These are phyloP conservation scores for Gamarada debralockiae DNA, from an alignment of 495 filamentous ascomycete genomes.

Conservation along the genomic window DNA sequence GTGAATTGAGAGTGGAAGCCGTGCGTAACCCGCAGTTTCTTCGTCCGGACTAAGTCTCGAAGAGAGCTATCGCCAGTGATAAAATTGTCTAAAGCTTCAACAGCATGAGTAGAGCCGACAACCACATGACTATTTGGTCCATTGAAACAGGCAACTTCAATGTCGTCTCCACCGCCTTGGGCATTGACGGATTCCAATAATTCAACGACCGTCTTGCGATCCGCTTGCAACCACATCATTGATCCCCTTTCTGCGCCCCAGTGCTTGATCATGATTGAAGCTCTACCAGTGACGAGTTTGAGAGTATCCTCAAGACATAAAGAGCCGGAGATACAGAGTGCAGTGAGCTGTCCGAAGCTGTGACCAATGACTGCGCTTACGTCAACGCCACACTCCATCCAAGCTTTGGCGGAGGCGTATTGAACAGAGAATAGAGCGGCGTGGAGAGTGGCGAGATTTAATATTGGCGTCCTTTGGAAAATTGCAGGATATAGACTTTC, in stretches of 20 bases:
- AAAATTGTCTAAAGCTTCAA: constrained; percentile 28
- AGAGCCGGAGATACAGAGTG: constrained; percentile 35
- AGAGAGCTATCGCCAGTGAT: constrained; percentile 4
- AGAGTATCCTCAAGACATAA: constrained; percentile 36
- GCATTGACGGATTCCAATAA: too few species aligned
- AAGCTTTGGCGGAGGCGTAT: constrained; percentile 43
- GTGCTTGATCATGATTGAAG: constrained; percentile 29
- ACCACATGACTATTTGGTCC: constrained; percentile 42
- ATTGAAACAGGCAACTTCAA: constrained; percentile 54
- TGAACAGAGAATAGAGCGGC: constrained; percentile 42
- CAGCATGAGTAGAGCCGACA: constrained; percentile 35
- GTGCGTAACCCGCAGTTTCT: constrained; percentile 44
- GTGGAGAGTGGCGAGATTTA: constrained; percentile 42
- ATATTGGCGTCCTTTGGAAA: constrained; percentile 35
- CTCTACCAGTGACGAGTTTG: constrained; percentile 36
- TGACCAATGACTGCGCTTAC: constrained; percentile 42
- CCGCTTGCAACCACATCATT: constrained; percentile 45
- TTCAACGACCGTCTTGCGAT: too few species aligned
- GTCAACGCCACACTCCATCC: constrained; percentile 45
- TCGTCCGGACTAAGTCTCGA: constrained; percentile 26
- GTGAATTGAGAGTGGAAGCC: constrained; percentile 49
- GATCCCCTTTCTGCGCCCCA: constrained; percentile 40
- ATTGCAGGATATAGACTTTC: constrained; percentile 43
- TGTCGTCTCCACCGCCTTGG: too few species aligned
- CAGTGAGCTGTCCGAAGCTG: constrained; percentile 51